A percentile compares a stretch with the other conserved stretches of the same genome.
Evolutionary conservation across 495 filamentous ascomycete genomes (phyloP).

Genomic region (Neurospora sp.): DNA sequence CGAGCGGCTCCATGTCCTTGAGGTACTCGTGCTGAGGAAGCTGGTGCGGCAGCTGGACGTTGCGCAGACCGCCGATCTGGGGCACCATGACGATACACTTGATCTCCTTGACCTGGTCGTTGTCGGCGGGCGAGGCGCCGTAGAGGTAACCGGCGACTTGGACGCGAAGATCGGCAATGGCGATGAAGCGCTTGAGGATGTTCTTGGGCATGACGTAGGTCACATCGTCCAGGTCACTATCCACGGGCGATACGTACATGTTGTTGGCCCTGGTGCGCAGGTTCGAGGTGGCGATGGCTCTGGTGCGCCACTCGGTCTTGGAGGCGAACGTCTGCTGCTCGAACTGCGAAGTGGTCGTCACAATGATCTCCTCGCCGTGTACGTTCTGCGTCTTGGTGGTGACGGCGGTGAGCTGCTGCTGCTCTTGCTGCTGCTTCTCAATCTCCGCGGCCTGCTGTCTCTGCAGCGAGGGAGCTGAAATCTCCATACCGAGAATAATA

Average conservation of each 20-base stretch:
- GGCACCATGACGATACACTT: slow-evolving; percentile 94
- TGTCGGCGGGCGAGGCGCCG: slow-evolving; percentile 84
- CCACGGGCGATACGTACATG: slow-evolving; percentile 94
- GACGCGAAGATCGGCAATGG: slow-evolving; percentile 90
- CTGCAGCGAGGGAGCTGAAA: slow-evolving; percentile 95
- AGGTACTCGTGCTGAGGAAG: slow-evolving; percentile 91
- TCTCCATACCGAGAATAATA: slow-evolving; percentile 99
- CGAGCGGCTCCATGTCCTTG: slow-evolving; percentile 77
- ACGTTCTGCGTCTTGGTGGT: slow-evolving; percentile 98
- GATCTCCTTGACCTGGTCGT: slow-evolving; percentile 94
- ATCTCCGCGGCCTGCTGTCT: slow-evolving; percentile 98
- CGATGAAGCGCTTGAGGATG: slow-evolving; percentile 96
- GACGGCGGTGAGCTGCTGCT: slow-evolving; percentile 91
- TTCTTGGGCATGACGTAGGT: slow-evolving; percentile 99
- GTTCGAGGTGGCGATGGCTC: slow-evolving; percentile 94
- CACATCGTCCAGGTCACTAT: slow-evolving; percentile 69
- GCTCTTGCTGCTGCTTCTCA: slow-evolving; percentile 96
- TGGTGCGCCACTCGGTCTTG: slow-evolving; percentile 97
- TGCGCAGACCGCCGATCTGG: slow-evolving; percentile 88
- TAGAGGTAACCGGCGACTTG: slow-evolving; percentile 96
- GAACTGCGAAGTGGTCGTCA: slow-evolving; percentile 93
- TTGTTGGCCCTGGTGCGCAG: slow-evolving; percentile 92
- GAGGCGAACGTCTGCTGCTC: slow-evolving; percentile 96
- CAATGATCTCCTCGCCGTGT: slow-evolving; percentile 95
- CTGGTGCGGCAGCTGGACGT: slow-evolving; percentile 83